phyloP scores from a whole-genome alignment of 140 eudicot genomes.

The Ambrosia hybrid region DNA sequence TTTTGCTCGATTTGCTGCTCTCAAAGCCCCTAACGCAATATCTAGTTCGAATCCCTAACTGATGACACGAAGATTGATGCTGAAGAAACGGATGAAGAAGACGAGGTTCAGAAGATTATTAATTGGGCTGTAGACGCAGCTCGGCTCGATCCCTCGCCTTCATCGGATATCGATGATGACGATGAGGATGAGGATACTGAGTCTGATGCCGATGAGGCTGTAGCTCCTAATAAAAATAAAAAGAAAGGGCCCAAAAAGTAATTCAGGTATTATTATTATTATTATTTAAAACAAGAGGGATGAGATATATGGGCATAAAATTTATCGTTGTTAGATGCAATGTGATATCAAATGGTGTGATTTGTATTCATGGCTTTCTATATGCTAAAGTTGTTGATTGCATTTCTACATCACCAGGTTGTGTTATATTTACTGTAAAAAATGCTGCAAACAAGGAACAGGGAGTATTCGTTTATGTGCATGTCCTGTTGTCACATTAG shows the following conservation, averaged over 20 bases:
- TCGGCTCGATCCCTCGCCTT: constrained; percentile 86
- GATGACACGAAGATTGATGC: background rate
- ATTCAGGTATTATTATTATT: background rate
- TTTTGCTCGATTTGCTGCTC: constrained; percentile 76
- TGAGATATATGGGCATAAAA: too few species aligned
- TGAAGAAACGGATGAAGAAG: constrained; percentile 36
- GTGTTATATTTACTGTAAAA: too few species aligned
- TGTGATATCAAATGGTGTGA: too few species aligned
- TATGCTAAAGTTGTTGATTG: background rate
- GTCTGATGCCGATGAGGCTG: background rate
- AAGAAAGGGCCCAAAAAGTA: constrained; percentile 19
- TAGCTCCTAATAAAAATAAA: constrained; percentile 8
- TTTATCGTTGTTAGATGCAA: too few species aligned
- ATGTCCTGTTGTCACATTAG: too few species aligned
- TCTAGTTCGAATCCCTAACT: background rate
- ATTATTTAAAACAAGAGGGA: too few species aligned
- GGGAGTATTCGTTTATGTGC: too few species aligned
- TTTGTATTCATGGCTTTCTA: background rate
- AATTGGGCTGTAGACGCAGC: constrained; percentile 93
- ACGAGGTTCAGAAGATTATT: constrained; percentile 76
- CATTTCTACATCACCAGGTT: background rate
- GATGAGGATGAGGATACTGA: constrained; percentile 7
- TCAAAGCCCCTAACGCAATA: constrained; percentile 49
- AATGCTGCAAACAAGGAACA: too few species aligned
- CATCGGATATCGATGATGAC: constrained; percentile 51